Conservation (phyloP, 805 yeast genomes). For the Saccharomyces kudriavzevii region DNA sequence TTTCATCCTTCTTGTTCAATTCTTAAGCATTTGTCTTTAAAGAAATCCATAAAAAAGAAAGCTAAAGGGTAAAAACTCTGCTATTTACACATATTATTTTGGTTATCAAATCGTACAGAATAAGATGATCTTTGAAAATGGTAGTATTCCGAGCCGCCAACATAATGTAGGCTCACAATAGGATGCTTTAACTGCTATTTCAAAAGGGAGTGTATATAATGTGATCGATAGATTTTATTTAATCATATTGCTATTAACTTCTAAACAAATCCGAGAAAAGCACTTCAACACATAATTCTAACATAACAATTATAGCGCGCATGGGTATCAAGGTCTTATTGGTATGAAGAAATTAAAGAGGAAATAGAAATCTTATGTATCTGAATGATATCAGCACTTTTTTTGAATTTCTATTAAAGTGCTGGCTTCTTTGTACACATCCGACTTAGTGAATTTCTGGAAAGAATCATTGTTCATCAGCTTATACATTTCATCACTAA, state of each 20-base stretch:
- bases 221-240: not conserved
- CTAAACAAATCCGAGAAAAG: too few species aligned
- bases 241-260: not conserved
- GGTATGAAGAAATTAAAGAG: not conserved
- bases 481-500: constrained; percentile 42
- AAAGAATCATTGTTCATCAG: constrained; percentile 69
- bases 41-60: too few species aligned
- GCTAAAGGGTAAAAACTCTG: too few species aligned
- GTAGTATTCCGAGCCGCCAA: too few species aligned
- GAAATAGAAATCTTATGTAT: not conserved
- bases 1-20: too few species aligned
- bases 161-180: too few species aligned
- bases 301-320: not conserved
- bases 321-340: not conserved
- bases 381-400: not conserved
- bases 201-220: too few species aligned
- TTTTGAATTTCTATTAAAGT: not conserved
- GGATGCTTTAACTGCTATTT: too few species aligned
- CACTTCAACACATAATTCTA: not conserved
- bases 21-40: too few species aligned
- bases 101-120: too few species aligned
- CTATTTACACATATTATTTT: too few species aligned
- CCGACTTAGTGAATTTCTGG: constrained; percentile 53
- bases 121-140: too few species aligned
- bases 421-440: constrained; percentile 30